Conservation (phyloP, 2,329 filamentous ascomycete species). For the Colletotrichum nymphaeae region DNA sequence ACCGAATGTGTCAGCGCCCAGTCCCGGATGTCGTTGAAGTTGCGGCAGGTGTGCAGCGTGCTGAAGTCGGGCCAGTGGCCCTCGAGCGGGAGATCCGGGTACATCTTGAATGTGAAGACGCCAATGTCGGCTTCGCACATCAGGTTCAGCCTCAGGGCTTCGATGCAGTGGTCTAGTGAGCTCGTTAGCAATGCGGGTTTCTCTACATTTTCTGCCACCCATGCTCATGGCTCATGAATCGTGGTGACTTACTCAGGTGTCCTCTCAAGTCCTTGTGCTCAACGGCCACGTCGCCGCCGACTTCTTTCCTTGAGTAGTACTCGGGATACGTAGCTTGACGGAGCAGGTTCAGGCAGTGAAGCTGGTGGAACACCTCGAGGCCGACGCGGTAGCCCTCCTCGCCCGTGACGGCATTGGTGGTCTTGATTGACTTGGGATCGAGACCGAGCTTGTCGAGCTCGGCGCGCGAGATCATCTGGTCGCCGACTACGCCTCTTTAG, state of each 20-base stretch:
- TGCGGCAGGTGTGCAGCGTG: constrained; percentile 64
- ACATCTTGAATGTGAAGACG: constrained; percentile 64
- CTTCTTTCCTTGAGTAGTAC: constrained; percentile 54
- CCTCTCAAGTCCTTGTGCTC: constrained; percentile 53
- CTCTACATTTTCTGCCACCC: neutral
- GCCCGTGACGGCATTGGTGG: constrained; percentile 66
- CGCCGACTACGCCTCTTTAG: constrained; percentile 58
- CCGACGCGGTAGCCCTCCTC: constrained; percentile 69
- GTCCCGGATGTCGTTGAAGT: constrained; percentile 61
- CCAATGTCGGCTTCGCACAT: constrained; percentile 68
- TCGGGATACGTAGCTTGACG: constrained; percentile 61
- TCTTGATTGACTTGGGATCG: constrained; percentile 64
- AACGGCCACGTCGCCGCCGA: constrained; percentile 61
- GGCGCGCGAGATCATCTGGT: constrained; percentile 67
- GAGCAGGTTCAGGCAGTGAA: constrained; percentile 62
- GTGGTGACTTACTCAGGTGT: constrained; percentile 50
- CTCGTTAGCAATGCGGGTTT: neutral
- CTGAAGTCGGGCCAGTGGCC: constrained; percentile 67
- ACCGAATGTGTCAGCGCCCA: constrained; percentile 66
- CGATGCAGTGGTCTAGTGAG: constrained; percentile 61
- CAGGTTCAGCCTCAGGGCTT: constrained; percentile 62
- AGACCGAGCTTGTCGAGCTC: constrained; percentile 65
- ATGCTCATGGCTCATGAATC: neutral
- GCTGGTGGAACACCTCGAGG: constrained; percentile 68
- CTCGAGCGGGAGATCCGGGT: constrained; percentile 55